Evolutionary conservation across 495 filamentous ascomycete genomes (phyloP).

Genomic region (Penicillium daleae): DNA sequence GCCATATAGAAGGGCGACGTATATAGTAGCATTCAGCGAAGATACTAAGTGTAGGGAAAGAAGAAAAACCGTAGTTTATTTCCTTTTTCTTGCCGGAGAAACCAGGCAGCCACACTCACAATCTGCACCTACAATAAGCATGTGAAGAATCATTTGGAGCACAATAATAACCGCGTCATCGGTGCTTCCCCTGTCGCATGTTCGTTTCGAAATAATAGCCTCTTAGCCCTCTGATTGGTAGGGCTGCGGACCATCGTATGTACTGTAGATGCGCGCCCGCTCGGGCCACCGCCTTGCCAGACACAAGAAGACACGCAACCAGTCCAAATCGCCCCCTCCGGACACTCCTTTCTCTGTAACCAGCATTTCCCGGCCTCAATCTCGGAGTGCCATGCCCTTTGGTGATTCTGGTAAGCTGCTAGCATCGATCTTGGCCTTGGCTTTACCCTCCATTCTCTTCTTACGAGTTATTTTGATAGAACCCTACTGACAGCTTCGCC

Average conservation of each 20-base stretch:
- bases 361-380: slow-evolving; percentile 22
- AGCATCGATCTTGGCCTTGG: neutral
- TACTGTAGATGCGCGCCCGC: slow-evolving; percentile 5
- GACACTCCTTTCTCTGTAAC: slow-evolving; percentile 15
- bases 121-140: neutral
- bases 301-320: slow-evolving; percentile 25
- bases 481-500: slow-evolving; percentile 15
- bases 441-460: neutral
- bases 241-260: slow-evolving; percentile 7
- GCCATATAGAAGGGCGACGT: too few species aligned
- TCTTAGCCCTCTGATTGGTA: slow-evolving; percentile 10
- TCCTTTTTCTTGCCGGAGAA: neutral
- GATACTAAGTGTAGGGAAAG: too few species aligned
- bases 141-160: neutral
- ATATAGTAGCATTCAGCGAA: too few species aligned
- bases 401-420: slow-evolving; percentile 32
- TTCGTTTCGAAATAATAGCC: neutral
- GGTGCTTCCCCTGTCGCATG: neutral
- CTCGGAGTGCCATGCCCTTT: slow-evolving; percentile 33
- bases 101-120: too few species aligned
- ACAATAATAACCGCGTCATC: slow-evolving; percentile 1
- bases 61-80: too few species aligned
- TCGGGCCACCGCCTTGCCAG: slow-evolving; percentile 23
- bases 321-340: slow-evolving; percentile 7
- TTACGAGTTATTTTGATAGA: neutral